Percentiles rank a stretch among this genome's conserved stretches.
phyloP scores from a whole-genome alignment of 2,329 filamentous ascomycete species.

The Colletotrichum karsti region DNA sequence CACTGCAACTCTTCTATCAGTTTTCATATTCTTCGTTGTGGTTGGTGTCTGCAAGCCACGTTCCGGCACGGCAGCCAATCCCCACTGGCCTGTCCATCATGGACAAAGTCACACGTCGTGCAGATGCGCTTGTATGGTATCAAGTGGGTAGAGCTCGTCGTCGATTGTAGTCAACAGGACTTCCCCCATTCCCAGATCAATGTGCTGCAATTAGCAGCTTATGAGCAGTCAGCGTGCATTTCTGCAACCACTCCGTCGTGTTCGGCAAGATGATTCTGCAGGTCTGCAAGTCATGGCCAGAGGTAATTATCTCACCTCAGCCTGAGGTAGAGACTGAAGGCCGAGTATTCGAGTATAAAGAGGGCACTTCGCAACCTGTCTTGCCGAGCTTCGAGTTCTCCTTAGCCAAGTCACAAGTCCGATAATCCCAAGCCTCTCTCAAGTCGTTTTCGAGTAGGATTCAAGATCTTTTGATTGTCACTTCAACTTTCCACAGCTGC shows the following conservation, averaged over 20 bases:
- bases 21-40: neutral
- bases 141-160: neutral
- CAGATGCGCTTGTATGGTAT: neutral
- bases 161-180: neutral
- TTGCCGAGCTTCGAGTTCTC: too few species aligned
- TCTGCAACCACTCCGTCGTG: neutral
- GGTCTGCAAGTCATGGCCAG: neutral
- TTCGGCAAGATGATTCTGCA: neutral
- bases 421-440: neutral
- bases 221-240: slow-evolving; percentile 17
- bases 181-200: neutral
- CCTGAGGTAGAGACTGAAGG: neutral
- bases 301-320: neutral
- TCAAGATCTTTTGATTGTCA: too few species aligned
- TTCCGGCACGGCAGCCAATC: slow-evolving; percentile 6
- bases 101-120: slow-evolving; percentile 6
- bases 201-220: slow-evolving; percentile 19
- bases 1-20: slow-evolving; percentile 7
- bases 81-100: neutral
- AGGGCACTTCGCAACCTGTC: neutral
- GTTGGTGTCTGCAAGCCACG: slow-evolving; percentile 19
- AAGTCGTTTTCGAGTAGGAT: too few species aligned
- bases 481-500: neutral
- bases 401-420: neutral
- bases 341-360: slow-evolving; percentile 16